Conservation (phyloP, 805 yeast genomes). For the Saturnispora mendoncae region DNA sequence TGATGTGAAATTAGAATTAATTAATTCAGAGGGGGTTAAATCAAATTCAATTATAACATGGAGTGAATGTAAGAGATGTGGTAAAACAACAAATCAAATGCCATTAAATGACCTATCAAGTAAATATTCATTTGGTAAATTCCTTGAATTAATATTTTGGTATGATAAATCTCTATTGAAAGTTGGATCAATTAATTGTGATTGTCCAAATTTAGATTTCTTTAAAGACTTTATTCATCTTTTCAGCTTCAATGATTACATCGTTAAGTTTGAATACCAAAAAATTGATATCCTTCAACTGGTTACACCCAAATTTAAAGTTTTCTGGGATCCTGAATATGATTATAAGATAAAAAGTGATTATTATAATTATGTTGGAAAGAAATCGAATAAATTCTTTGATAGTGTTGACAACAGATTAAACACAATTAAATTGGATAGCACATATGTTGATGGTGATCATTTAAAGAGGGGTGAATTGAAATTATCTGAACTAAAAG, state of each 20-base stretch:
- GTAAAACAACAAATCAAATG: conserved; percentile 61
- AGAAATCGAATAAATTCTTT: conserved; percentile 54
- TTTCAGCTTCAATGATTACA: conserved; percentile 72
- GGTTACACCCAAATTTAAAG: conserved; percentile 61
- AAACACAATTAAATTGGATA: conserved; percentile 68
- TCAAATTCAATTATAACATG: conserved; percentile 74
- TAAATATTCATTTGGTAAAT: conserved; percentile 90
- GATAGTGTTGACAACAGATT: conserved; percentile 62
- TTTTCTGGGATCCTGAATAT: conserved; percentile 63
- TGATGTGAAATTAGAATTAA: conserved; percentile 63
- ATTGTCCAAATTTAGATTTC: conserved; percentile 67
- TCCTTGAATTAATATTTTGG: conserved; percentile 80
- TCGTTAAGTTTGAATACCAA: conserved; percentile 71
- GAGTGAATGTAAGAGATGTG: conserved; percentile 83
- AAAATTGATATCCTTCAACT: conserved; percentile 71
- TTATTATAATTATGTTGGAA: conserved; percentile 43
- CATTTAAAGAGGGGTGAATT: conserved; percentile 60
- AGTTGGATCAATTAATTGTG: conserved; percentile 25
- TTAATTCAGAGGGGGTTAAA: conserved; percentile 47
- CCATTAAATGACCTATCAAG: conserved; percentile 83
- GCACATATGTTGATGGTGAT: conserved; percentile 49
- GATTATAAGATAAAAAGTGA: conserved; percentile 64
- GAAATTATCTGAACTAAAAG: conserved; percentile 50
- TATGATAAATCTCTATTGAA: conserved; percentile 11
- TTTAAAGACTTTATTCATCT: conserved; percentile 75